Evolutionary conservation across 768 basidiomycete species (phyloP), one percentile per base, ranked within the genome.

Genomic region (Mycena pura): DNA sequence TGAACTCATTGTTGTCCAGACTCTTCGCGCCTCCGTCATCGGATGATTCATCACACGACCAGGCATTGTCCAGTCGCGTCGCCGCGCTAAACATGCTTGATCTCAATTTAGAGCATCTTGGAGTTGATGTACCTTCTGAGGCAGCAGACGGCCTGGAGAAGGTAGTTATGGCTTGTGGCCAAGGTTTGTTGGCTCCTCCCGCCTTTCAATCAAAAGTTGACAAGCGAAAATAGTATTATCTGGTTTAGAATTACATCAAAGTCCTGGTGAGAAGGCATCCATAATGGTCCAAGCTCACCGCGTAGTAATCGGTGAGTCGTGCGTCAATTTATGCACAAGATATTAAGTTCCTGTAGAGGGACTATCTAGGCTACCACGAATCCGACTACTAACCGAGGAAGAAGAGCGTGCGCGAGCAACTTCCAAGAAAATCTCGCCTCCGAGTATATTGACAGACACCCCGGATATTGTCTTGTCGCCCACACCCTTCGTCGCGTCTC

Each of bases 71-170:
- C 0, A 91, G 88, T 69, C 87, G 96, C 6, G 88, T 98, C 15
- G 93, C 94, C 14, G 96, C 95, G 1, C 80, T 99, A 43, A 95
- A 96, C 66, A 85, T 95, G 82, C 80, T 99, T 1, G 96, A 98
- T 72, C 79, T 99, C 0, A 84, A 88, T 2, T 78, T 99, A 10
- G 89, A 91, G 36, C 95, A 99, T 76, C 85, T 99, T 1, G 96
- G 96, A 15, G 83, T 99, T 9, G 88, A 93, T 51, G 85, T 93
- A 0, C 88, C 86, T 1, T 77, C 82, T 19, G 78, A 77, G 5
- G 81, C 76, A 29, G 60, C 71, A 7, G 80, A 82, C 46, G 77
- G 77, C 22, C 76, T 96, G 13, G 82, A 89, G 45, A 75, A 76
- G 3, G 85, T 97, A 9, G 84, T 95, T 0, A 83, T 80, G 53